phyloP scores from a whole-genome alignment of 2,329 filamentous ascomycete genomes.

The Curvularia eragrostidis region DNA sequence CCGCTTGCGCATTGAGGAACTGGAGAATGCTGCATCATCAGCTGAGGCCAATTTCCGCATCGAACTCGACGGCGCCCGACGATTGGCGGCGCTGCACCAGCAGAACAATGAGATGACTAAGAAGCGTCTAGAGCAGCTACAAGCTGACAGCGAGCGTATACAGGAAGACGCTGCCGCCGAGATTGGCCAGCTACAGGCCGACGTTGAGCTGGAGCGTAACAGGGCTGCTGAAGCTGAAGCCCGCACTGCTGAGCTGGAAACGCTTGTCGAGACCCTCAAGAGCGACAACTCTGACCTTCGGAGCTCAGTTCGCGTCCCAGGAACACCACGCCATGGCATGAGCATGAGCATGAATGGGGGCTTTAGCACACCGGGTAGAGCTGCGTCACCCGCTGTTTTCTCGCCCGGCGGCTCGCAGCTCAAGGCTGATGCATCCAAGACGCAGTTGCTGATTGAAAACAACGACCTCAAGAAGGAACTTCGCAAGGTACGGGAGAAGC shows the following conservation, averaged over 20 bases:
- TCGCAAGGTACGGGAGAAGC: slow-evolving; percentile 74
- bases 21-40: slow-evolving; percentile 81
- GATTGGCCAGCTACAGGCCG: slow-evolving; percentile 57
- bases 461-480: slow-evolving; percentile 72
- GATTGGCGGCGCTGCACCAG: slow-evolving; percentile 82
- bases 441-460: slow-evolving; percentile 69
- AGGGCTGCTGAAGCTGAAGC: slow-evolving; percentile 68
- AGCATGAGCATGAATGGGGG: slow-evolving; percentile 54
- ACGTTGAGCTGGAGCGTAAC: slow-evolving; percentile 60
- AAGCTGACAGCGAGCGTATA: slow-evolving; percentile 67
- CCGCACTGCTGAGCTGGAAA: slow-evolving; percentile 69
- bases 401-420: slow-evolving; percentile 62
- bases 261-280: slow-evolving; percentile 66
- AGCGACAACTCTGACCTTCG: slow-evolving; percentile 57
- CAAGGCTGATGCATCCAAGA: slow-evolving; percentile 63
- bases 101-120: slow-evolving; percentile 76
- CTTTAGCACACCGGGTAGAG: slow-evolving; percentile 58
- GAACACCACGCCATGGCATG: slow-evolving; percentile 59
- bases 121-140: slow-evolving; percentile 72
- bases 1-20: slow-evolving; percentile 79
- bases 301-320: slow-evolving; percentile 49
- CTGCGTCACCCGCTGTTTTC: slow-evolving; percentile 59
- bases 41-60: slow-evolving; percentile 87
- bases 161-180: slow-evolving; percentile 71
- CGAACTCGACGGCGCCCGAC: slow-evolving; percentile 80